phyloP scores from a whole-genome alignment of 208 protist species.

The Acanthamoeba culbertsoni region DNA sequence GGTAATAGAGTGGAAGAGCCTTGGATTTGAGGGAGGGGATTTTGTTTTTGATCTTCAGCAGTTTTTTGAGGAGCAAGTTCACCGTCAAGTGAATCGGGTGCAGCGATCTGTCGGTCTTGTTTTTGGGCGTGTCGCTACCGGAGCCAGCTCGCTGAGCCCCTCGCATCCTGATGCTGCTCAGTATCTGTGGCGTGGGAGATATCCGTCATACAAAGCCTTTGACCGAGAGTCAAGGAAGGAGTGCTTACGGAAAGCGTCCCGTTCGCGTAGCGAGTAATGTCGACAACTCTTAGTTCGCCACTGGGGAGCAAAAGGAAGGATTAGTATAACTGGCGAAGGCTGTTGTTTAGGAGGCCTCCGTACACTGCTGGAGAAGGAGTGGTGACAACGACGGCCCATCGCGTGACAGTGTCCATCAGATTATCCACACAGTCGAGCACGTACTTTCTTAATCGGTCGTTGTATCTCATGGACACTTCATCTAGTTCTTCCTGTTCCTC shows the following conservation, averaged over 20 bases:
- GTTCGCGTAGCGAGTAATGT: slow-evolving; percentile 41
- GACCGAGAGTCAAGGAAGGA: background rate
- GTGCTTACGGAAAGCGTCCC: background rate
- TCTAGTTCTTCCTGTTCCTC: background rate
- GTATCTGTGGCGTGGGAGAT: background rate
- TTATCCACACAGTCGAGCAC: background rate
- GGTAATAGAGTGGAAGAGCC: background rate
- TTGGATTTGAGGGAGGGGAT: background rate
- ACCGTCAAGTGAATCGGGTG: slow-evolving; percentile 32
- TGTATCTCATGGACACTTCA: background rate
- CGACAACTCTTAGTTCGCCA: background rate
- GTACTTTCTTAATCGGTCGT: background rate
- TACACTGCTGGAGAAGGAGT: background rate
- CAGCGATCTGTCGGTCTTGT: background rate
- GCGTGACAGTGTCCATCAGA: slow-evolving; percentile 42
- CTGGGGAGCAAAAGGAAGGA: background rate
- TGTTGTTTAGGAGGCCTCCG: background rate
- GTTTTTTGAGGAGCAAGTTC: slow-evolving; percentile 30
- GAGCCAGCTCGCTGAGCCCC: background rate
- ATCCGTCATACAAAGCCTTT: background rate
- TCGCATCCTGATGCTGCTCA: background rate
- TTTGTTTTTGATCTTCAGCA: slow-evolving; percentile 47
- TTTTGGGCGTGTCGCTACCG: background rate
- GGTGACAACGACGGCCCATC: slow-evolving; percentile 39
- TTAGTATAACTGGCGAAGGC: background rate